Evolutionary conservation across 106 monocot species (phyloP).

Genomic region (Dendrobium nobile): DNA sequence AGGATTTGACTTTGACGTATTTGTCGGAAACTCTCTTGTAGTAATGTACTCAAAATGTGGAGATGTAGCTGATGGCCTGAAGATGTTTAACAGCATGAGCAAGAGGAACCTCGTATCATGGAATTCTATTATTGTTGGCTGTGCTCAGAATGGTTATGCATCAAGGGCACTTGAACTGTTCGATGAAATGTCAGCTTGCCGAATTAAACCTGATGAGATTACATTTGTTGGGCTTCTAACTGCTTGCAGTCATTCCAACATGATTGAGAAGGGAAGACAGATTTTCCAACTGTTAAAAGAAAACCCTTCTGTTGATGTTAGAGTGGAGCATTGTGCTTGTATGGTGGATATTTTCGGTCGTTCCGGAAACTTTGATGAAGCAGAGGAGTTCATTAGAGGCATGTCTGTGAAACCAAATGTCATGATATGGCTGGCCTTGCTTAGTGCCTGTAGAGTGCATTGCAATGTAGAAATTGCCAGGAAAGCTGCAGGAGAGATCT

Average conservation of each 20-base stretch:
- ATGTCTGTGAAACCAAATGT: slow-evolving; percentile 45
- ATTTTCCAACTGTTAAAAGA: slow-evolving; percentile 35
- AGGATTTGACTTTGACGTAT: slow-evolving; percentile 46
- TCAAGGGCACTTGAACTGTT: slow-evolving; percentile 32
- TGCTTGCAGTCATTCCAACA: slow-evolving; percentile 75
- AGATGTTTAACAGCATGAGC: slow-evolving; percentile 32
- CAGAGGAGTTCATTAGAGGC: slow-evolving; percentile 46
- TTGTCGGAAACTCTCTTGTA: slow-evolving; percentile 67
- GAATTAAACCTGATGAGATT: slow-evolving; percentile 60
- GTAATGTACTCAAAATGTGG: slow-evolving; percentile 70
- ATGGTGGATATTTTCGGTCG: slow-evolving; percentile 79
- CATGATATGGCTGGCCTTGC: slow-evolving; percentile 59
- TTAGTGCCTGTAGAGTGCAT: slow-evolving; percentile 55
- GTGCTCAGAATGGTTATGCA: slow-evolving; percentile 67
- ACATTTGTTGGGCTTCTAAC: slow-evolving; percentile 67
- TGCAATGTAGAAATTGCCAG: slow-evolving; percentile 38
- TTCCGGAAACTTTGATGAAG: slow-evolving; percentile 59
- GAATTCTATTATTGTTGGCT: slow-evolving; percentile 79
- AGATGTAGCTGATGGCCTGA: slow-evolving; percentile 35
- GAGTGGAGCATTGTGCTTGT: slow-evolving; percentile 61
- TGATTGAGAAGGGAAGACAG: slow-evolving; percentile 60
- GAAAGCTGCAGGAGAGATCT: slow-evolving; percentile 39
- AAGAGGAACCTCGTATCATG: slow-evolving; percentile 66
- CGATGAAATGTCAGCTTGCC: slow-evolving; percentile 35
- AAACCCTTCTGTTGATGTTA: slow-evolving; percentile 33